phyloP scores from a whole-genome alignment of 75 land plant species.

The Gnetum montanum region DNA sequence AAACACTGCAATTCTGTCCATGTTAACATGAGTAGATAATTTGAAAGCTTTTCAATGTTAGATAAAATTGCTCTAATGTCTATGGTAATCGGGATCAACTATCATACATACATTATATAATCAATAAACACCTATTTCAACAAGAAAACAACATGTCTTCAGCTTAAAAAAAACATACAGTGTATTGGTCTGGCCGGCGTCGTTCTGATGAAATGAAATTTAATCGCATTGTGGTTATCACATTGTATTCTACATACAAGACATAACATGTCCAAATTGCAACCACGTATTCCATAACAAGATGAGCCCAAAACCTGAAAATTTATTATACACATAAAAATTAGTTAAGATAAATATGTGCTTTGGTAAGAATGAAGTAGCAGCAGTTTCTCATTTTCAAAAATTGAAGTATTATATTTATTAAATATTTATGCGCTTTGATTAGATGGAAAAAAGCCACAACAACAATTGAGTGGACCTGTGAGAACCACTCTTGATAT shows the following conservation, averaged over 20 bases:
- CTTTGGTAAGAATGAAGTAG: neutral
- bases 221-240: slow-evolving; percentile 34
- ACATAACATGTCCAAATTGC: slow-evolving; percentile 45
- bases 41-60: too few species aligned
- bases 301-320: slow-evolving; percentile 54
- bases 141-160: too few species aligned
- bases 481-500: slow-evolving; percentile 46
- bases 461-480: slow-evolving; percentile 33
- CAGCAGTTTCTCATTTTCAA: neutral
- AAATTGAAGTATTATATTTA: neutral
- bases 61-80: too few species aligned
- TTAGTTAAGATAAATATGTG: neutral
- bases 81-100: too few species aligned
- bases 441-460: neutral
- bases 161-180: too few species aligned
- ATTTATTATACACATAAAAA: neutral
- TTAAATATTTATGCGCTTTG: too few species aligned
- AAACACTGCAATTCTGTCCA: too few species aligned
- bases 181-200: slow-evolving; percentile 52
- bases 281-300: slow-evolving; percentile 41
- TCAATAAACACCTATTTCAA: too few species aligned
- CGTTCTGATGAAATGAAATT: slow-evolving; percentile 22
- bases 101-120: too few species aligned
- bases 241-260: slow-evolving; percentile 35
- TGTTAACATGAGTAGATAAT: too few species aligned